These are phyloP conservation scores for Termitomyces heimii DNA, from an alignment of 768 basidiomycete genomes.

Conservation along the genomic window DNA sequence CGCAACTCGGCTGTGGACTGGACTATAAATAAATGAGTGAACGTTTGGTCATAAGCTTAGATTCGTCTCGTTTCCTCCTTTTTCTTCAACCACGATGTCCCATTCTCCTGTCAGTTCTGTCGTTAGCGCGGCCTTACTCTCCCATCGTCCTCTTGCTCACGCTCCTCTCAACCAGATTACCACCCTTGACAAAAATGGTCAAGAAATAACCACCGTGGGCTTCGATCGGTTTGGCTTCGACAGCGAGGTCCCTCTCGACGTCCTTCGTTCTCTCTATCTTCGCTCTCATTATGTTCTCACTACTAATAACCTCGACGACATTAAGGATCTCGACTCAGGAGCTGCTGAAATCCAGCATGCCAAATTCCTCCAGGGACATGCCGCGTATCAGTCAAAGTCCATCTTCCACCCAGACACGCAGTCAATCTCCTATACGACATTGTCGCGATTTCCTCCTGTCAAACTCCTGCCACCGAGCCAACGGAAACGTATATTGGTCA, in stretches of 20 bases:
- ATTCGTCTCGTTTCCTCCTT: slow-evolving; percentile 6
- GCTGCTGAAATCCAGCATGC: slow-evolving; percentile 42
- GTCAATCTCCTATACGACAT: slow-evolving; percentile 88
- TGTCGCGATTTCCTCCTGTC: slow-evolving; percentile 90
- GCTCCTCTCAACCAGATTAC: slow-evolving; percentile 37
- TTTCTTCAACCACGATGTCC: slow-evolving; percentile 14
- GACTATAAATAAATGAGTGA: slow-evolving; percentile 9
- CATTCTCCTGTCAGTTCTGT: slow-evolving; percentile 20
- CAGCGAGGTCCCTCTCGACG: slow-evolving; percentile 72
- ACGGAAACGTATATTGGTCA: slow-evolving; percentile 90
- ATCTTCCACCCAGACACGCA: slow-evolving; percentile 77
- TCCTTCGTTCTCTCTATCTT: slow-evolving; percentile 84
- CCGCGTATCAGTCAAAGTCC: slow-evolving; percentile 74
- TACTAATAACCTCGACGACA: slow-evolving; percentile 24
- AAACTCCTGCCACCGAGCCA: slow-evolving; percentile 70
- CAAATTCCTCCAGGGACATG: slow-evolving; percentile 41
- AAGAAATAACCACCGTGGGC: slow-evolving; percentile 76
- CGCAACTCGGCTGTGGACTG: slow-evolving; percentile 1
- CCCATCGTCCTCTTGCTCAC: slow-evolving; percentile 5
- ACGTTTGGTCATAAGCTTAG: neutral
- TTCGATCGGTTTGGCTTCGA: slow-evolving; percentile 87
- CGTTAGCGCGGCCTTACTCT: neutral
- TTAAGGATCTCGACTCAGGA: slow-evolving; percentile 31
- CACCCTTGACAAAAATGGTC: slow-evolving; percentile 68
- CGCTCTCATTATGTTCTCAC: slow-evolving; percentile 69